phyloP scores from a whole-genome alignment of 306 rosid species.

The Nissolia schottii region DNA sequence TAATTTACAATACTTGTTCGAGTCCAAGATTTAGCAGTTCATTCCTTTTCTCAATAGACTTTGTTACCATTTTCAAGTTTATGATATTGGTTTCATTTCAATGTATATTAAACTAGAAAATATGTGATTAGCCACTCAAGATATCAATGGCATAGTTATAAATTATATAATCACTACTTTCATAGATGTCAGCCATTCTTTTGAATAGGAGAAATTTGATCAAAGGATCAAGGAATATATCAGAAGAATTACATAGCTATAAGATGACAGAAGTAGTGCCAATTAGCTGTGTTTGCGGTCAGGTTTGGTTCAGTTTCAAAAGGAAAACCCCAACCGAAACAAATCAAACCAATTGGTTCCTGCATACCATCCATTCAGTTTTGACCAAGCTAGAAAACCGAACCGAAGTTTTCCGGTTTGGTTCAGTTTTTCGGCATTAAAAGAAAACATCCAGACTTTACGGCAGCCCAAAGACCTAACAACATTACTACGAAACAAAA shows the following conservation, averaged over 20 bases:
- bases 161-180: not conserved
- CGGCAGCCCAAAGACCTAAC: too few species aligned
- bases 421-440: too few species aligned
- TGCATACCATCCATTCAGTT: too few species aligned
- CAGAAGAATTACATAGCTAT: constrained; percentile 1
- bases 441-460: too few species aligned
- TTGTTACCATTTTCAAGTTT: not conserved
- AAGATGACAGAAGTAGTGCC: too few species aligned
- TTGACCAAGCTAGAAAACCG: too few species aligned
- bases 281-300: too few species aligned
- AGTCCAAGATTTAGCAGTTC: not conserved
- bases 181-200: not conserved
- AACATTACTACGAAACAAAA: too few species aligned
- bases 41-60: not conserved
- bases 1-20: not conserved
- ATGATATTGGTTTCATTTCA: not conserved
- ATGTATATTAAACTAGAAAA: not conserved
- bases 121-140: constrained; percentile 7
- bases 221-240: not conserved
- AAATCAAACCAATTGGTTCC: too few species aligned
- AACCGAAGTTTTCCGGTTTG: too few species aligned
- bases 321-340: too few species aligned
- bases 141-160: not conserved
- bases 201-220: not conserved
- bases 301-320: too few species aligned